Evolutionary conservation across 352 stramenopile genomes (phyloP), one percentile per base, ranked within the genome.

Genomic region (Phytophthora pseudosyringae): DNA sequence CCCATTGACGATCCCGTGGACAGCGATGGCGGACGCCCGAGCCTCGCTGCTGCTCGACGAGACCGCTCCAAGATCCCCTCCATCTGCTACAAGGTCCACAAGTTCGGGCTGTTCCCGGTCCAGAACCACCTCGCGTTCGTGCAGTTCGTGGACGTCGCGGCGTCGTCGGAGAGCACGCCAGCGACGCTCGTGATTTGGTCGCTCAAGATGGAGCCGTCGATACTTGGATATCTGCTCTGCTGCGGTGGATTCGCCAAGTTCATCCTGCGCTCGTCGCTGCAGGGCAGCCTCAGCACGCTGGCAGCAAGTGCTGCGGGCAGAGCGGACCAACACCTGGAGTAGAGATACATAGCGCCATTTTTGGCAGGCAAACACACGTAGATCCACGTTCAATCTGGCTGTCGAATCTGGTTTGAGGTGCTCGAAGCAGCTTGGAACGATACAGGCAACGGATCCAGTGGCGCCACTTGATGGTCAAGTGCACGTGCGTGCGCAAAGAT

Each of bases 121-220:
- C 62, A 80, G 35, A 70, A 80, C 43, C 75, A 93, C 44, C 64
- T 91, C 18, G 81, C 72, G 1, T 84, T 81, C 33, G 81, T 91
- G 67, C 79, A 81, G 40, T 93, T 93, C 46, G 64, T 93, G 31
- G 71, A 77, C 44, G 79, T 79, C 6, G 73, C 73, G 3, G 67
- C 73, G 38, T 81, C 73, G 7, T 35, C 57, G 8, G 64, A 76
- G 31, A 76, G 68, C 38, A 76, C 69, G 4, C 73, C 73, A 21
- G 59, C 70, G 29, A 85, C 76, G 46, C 69, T 85, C 31, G 69
- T 85, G 28, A 71, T 82, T 38, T 85, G 76, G 76, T 76, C 66
- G 11, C 52, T 86, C 21, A 89, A 89, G 57, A 76, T 64, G 35
- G 64, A 69, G 31, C 78, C 80, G 18, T 71, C 78, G 1, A 41